Evolutionary conservation across 2,329 filamentous ascomycete species (phyloP).

Genomic region (Colletotrichum phormii): DNA sequence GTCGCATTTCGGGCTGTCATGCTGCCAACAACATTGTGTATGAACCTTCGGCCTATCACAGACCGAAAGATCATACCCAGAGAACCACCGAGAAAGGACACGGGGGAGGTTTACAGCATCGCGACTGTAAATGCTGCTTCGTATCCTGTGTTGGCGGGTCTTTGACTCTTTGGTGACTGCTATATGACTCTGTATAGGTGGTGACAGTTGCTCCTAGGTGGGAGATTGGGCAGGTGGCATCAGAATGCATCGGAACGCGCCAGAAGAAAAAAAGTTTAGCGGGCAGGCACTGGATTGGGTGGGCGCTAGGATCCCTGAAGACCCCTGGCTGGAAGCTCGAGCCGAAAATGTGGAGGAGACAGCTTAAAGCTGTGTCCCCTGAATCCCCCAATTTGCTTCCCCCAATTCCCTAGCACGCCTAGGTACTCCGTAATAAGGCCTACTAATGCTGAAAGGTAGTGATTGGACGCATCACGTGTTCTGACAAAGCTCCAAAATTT

Average conservation of each 20-base stretch:
- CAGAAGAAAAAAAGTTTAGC: slow-evolving; percentile 21
- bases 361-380: not conserved
- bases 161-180: not conserved
- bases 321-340: slow-evolving; percentile 22
- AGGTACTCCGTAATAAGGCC: not conserved
- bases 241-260: slow-evolving; percentile 32
- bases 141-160: slow-evolving; percentile 16
- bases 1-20: slow-evolving; percentile 46
- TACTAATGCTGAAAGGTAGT: not conserved
- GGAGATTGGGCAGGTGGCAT: slow-evolving; percentile 21
- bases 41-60: slow-evolving; percentile 22
- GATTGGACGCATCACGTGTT: slow-evolving; percentile 45
- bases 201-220: not conserved
- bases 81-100: slow-evolving; percentile 17
- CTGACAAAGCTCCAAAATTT: slow-evolving; percentile 44
- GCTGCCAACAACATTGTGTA: slow-evolving; percentile 42
- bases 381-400: not conserved
- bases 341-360: slow-evolving; percentile 3
- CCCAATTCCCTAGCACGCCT: too few relatives aligned
- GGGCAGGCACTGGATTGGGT: slow-evolving; percentile 28
- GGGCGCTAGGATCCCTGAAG: not conserved
- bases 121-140: slow-evolving; percentile 1
- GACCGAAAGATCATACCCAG: slow-evolving; percentile 33
- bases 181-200: not conserved
- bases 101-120: slow-evolving; percentile 13